Percentiles rank a stretch among this genome's conserved stretches.
phyloP scores from a whole-genome alignment of 1,284 basidiomycete genomes.

The Fomitopsis palustris region DNA sequence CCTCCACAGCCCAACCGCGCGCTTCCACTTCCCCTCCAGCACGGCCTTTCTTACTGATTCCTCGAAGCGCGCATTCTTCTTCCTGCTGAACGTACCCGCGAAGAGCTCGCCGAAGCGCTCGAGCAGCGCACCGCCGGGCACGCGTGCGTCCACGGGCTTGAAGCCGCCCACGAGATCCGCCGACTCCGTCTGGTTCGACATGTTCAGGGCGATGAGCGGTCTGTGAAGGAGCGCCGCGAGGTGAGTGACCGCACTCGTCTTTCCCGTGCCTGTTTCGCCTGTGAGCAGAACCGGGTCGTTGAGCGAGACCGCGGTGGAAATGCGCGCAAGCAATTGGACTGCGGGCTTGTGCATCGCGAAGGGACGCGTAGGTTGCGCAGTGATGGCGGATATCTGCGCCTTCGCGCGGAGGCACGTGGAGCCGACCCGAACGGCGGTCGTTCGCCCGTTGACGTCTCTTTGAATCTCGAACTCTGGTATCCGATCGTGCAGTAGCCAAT shows the following conservation, averaged over 20 bases:
- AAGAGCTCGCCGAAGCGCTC: slow-evolving; percentile 84
- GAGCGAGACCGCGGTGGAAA: slow-evolving; percentile 73
- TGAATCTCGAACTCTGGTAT: slow-evolving; percentile 69
- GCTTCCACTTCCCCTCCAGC: slow-evolving; percentile 81
- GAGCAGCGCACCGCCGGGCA: slow-evolving; percentile 77
- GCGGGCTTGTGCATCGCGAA: slow-evolving; percentile 94
- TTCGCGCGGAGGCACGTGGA: slow-evolving; percentile 51
- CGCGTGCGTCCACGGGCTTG: slow-evolving; percentile 86
- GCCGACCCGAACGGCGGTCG: slow-evolving; percentile 54
- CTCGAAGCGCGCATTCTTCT: slow-evolving; percentile 88
- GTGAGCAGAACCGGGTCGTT: slow-evolving; percentile 89
- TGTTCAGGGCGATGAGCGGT: slow-evolving; percentile 85
- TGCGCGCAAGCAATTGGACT: slow-evolving; percentile 75
- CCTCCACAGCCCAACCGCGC: slow-evolving; percentile 82
- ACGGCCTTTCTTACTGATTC: slow-evolving; percentile 84
- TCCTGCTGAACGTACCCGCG: slow-evolving; percentile 83
- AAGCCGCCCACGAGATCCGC: slow-evolving; percentile 94
- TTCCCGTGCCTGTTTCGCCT: slow-evolving; percentile 98
- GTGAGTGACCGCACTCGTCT: slow-evolving; percentile 91
- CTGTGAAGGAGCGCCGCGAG: slow-evolving; percentile 79
- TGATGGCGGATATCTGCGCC: slow-evolving; percentile 33
- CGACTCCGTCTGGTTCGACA: slow-evolving; percentile 97
- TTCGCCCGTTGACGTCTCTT: slow-evolving; percentile 59
- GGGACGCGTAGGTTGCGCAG: slow-evolving; percentile 43
- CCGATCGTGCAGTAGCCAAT: slow-evolving; percentile 55